A percentile compares a stretch with the other conserved stretches of the same genome.
Evolutionary conservation across 495 filamentous ascomycete genomes (phyloP).

Genomic region (Lophiostoma macrostomum): DNA sequence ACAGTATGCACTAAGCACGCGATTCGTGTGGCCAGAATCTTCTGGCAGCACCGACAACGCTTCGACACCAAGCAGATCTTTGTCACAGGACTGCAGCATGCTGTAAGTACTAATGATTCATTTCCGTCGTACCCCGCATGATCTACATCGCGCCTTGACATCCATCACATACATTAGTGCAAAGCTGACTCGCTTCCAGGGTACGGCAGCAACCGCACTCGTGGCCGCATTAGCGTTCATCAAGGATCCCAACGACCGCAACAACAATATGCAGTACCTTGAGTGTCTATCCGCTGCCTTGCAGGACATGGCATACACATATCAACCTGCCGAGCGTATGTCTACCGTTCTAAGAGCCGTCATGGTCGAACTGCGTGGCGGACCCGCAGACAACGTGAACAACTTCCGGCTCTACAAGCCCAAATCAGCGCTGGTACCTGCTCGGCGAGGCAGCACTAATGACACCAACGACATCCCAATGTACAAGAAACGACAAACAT

Average conservation of each 20-base stretch:
- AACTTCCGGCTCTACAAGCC: constrained; percentile 26
- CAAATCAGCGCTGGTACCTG: constrained; percentile 27
- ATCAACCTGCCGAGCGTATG: constrained; percentile 41
- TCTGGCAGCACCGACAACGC: constrained; percentile 51
- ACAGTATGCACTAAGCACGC: constrained; percentile 54
- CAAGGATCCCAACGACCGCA: constrained; percentile 40
- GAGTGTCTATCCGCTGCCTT: constrained; percentile 37
- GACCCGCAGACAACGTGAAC: background rate
- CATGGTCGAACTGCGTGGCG: constrained; percentile 36
- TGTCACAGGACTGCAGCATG: constrained; percentile 49
- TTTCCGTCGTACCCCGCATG: background rate
- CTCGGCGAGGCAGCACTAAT: constrained; percentile 32
- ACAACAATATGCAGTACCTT: constrained; percentile 41
- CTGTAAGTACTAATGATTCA: constrained; percentile 26
- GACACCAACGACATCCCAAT: constrained; percentile 22
- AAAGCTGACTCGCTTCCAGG: constrained; percentile 18
- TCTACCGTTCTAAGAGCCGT: constrained; percentile 36
- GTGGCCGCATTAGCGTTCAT: constrained; percentile 52
- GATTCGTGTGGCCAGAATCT: constrained; percentile 49
- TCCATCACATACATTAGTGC: background rate
- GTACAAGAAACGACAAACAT: constrained; percentile 35
- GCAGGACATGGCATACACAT: constrained; percentile 38
- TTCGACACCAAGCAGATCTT: constrained; percentile 49
- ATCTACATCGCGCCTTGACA: background rate
- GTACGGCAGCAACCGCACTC: constrained; percentile 51